Evolutionary conservation across 139 green algal genomes (phyloP), one percentile per base, ranked within the genome.

Genomic region (Chlorella sp.): DNA sequence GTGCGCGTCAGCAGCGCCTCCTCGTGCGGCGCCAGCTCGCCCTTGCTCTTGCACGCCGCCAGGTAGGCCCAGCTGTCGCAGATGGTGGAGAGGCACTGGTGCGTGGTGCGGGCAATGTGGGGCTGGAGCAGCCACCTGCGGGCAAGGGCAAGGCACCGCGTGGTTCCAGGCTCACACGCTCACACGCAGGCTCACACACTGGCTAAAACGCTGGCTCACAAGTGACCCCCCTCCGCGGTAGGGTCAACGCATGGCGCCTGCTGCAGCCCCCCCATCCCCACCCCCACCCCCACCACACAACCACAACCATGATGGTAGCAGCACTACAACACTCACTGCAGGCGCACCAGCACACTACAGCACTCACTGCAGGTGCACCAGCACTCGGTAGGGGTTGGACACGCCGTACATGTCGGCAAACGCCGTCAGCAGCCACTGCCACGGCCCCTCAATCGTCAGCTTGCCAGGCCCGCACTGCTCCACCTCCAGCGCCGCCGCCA

Each of bases 1-100:
- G 79, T 72, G 30, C 61, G 49, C 49, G 61, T 65, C 33, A 85
- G 80, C 69, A 82, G 73, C 33, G 80, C 78, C 22, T 61, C 31
- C 73, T 85, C 63, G 50, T 75, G 75, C 14, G 50, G 69, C 62
- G 75, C 69, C 3, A 76, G 75, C 42, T 55, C 42, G 10, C 42
- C 42, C 42, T 55, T 55, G 42, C 17, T 10, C 42, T 55, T 55
- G 42, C 42, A 55, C 10, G 42, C 42, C 10, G 17, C 17, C 10
- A 55, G 42, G 42, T 55, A 55, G 42, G 10, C 17, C 42, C 42
- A 55, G 42, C 42, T 55, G 42, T 55, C 42, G 42, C 42, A 55
- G 42, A 55, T 55, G 42, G 42, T 55, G 42, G 42, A 55, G 10
- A 55, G 42, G 42, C 42, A 55, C 42, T 24, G 42, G 10, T 55